phyloP scores from a whole-genome alignment of 2,329 filamentous ascomycete species.

The Alternaria triticimaculans region DNA sequence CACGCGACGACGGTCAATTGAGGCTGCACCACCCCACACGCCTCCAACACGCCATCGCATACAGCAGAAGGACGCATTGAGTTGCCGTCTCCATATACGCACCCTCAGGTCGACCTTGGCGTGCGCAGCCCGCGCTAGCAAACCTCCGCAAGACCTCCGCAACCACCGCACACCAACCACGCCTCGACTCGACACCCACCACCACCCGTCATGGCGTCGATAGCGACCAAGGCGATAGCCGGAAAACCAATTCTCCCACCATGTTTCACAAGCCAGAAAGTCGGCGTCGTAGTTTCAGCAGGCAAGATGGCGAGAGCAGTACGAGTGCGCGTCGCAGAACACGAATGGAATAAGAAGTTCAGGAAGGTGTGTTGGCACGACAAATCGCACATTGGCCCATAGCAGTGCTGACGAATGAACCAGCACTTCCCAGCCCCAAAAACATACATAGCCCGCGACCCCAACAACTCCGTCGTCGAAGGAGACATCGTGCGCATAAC shows the following conservation, averaged over 20 bases:
- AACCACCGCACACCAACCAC: slow-evolving; percentile 12
- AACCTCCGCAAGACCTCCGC: slow-evolving; percentile 16
- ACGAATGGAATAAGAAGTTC: slow-evolving; percentile 74
- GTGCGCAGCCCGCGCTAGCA: slow-evolving; percentile 4
- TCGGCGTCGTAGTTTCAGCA: slow-evolving; percentile 76
- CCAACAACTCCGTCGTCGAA: slow-evolving; percentile 72
- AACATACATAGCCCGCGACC: slow-evolving; percentile 78
- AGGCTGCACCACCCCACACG: slow-evolving; percentile 9
- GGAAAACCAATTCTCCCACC: slow-evolving; percentile 33
- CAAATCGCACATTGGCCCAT: not conserved
- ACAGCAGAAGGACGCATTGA: slow-evolving; percentile 19
- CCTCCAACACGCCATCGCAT: not conserved
- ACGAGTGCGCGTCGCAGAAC: slow-evolving; percentile 74
- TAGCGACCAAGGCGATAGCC: slow-evolving; percentile 26
- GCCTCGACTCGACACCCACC: slow-evolving; percentile 3
- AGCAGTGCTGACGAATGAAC: slow-evolving; percentile 6
- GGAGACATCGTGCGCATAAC: slow-evolving; percentile 79
- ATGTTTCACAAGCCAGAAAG: slow-evolving; percentile 38
- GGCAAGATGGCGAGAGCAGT: slow-evolving; percentile 81
- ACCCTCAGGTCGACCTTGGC: not conserved
- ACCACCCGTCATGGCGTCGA: slow-evolving; percentile 28
- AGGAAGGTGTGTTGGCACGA: slow-evolving; percentile 65
- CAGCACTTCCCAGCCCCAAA: slow-evolving; percentile 70
- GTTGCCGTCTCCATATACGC: slow-evolving; percentile 19
- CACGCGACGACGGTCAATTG: slow-evolving; percentile 15